Percentiles rank a stretch among this genome's conserved stretches.
These are phyloP conservation scores for Pseudocercospora ulei DNA, from an alignment of 2,329 filamentous ascomycete species.

Conservation along the genomic window DNA sequence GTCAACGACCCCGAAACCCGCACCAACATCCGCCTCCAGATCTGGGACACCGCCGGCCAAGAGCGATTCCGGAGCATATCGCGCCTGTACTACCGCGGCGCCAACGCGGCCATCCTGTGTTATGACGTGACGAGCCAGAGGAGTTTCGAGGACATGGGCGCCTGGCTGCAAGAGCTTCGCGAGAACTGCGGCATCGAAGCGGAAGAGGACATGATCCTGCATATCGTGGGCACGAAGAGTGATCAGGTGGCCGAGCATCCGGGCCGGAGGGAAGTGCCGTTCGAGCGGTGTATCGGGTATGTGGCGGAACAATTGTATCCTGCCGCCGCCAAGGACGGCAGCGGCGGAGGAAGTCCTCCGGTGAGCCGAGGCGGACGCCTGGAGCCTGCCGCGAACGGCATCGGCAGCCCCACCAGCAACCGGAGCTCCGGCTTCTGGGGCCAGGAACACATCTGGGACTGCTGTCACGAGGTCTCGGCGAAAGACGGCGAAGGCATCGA, in stretches of 20 bases:
- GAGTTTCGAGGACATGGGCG: conserved; percentile 84
- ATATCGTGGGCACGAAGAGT: conserved; percentile 90
- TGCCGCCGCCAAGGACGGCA: conserved; percentile 13
- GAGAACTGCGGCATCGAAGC: conserved; percentile 32
- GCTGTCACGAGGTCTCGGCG: conserved; percentile 91
- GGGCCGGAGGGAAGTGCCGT: conserved; percentile 68
- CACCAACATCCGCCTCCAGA: conserved; percentile 79
- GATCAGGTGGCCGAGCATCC: conserved; percentile 85
- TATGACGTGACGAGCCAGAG: conserved; percentile 83
- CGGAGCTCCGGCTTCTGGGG: conserved; percentile 72
- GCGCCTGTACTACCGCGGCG: conserved; percentile 89
- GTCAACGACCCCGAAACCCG: conserved; percentile 69
- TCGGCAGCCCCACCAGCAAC: conserved; percentile 40
- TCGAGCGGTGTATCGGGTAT: conserved; percentile 91
- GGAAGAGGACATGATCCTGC: conserved; percentile 63
- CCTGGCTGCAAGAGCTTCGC: conserved; percentile 54
- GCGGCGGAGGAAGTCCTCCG: conserved; percentile 16
- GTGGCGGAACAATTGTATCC: conserved; percentile 84
- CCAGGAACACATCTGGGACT: conserved; percentile 80
- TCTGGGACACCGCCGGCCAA: conserved; percentile 94
- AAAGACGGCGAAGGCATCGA: conserved; percentile 93
- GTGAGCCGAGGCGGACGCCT: conserved; percentile 38
- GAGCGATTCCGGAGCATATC: conserved; percentile 93
- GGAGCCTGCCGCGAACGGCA: conserved; percentile 38
- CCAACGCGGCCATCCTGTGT: conserved; percentile 86